Conservation (phyloP, 2,329 filamentous ascomycete genomes). For the Monilinia vaccinii-corymbosi region DNA sequence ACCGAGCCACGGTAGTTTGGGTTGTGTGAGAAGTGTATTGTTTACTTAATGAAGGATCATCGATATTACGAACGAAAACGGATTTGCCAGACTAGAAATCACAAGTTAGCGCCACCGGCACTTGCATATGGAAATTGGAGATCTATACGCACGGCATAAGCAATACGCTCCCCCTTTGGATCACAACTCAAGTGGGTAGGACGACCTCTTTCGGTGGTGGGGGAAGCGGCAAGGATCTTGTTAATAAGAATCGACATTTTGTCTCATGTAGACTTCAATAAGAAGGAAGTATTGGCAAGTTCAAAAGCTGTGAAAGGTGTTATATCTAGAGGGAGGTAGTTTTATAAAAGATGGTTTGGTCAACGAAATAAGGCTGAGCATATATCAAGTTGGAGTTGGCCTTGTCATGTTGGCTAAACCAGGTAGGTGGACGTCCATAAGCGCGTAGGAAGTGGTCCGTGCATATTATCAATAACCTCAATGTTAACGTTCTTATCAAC, state of each 20-base stretch:
- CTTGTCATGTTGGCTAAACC: not conserved
- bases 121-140: not conserved
- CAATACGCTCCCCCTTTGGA: slow-evolving; percentile 80
- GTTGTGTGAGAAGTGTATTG: slow-evolving; percentile 91
- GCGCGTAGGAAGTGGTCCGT: too few relatives aligned
- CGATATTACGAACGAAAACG: slow-evolving; percentile 90
- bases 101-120: slow-evolving; percentile 14
- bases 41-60: slow-evolving; percentile 72
- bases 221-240: slow-evolving; percentile 75
- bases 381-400: not conserved
- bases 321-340: not conserved
- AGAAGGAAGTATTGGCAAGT: not conserved
- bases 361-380: slow-evolving; percentile 6
- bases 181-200: slow-evolving; percentile 85
- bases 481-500: too few relatives aligned
- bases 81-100: slow-evolving; percentile 75
- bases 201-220: slow-evolving; percentile 74
- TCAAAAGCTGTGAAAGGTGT: not conserved
- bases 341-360: not conserved
- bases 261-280: not conserved
- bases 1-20: slow-evolving; percentile 83
- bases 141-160: slow-evolving; percentile 66
- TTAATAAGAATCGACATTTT: slow-evolving; percentile 45
- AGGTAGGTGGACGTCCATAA: too few relatives aligned
- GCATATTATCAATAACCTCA: too few relatives aligned